Evolutionary conservation across 257 asterid species (phyloP), one percentile per base, ranked within the genome.

Genomic region (Nicotiana attenuata): DNA sequence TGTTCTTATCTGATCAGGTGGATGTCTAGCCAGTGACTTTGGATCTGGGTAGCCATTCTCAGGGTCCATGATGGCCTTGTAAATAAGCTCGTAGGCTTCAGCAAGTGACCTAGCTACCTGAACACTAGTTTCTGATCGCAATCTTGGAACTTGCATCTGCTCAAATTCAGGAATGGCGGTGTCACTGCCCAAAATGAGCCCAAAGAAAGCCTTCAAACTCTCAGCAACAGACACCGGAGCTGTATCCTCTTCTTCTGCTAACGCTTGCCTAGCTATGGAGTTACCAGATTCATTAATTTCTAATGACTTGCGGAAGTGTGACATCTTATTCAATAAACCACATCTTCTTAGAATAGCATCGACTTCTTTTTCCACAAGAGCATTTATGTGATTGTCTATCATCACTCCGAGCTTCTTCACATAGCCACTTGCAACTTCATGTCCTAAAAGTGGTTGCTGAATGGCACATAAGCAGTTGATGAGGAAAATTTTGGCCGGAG

Each of bases 1-100:
- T 87, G 99, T 95, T 86, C 97, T 87, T 79, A 95, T 92, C 86
- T 95, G 99, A 89, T 93, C 97, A 38, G 99, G 98, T 31, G 98
- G 98, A 84, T 95, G 98, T 87, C 99, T 93, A 22, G 92, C 99
- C 86, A 93, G 88, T 22, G 98, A 90, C 86, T 91, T 90, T 47
- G 99, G 99, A 78, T 95, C 98, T 16, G 93, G 92, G 85, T 95
- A 95, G 11, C 85, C 83, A 59, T 90, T 93, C 79, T 82, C 77
- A 15, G 97, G 97, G 76, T 96, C 98, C 94, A 92, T 92, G 53
- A 93, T 91, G 53, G 93, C 97, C 52, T 82, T 85, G 84, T 91
- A 90, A 83, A 96, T 91, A 77, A 91, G 93, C 83, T 92, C 97
- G 56, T 91, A 96, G 4, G 93, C 91, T 82, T 89, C 96, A 2